Base-by-base conservation (phyloP, 306 rosid genomes). In the Calophaca sinica region DNA sequence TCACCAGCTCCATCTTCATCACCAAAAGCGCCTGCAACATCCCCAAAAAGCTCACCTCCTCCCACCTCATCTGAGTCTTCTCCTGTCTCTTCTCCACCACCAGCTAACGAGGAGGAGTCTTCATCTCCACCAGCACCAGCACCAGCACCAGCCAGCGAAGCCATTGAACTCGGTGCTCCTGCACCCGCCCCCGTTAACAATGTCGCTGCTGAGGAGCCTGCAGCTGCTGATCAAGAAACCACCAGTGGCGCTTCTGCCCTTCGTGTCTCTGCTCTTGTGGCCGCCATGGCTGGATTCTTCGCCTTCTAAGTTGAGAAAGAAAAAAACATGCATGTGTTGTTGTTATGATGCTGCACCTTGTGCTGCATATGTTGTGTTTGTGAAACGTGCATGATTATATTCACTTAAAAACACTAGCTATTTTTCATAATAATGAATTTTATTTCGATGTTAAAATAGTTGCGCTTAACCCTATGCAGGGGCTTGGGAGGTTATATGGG, bases 61-160 rank as follows among this genome's bases (percentile, higher is more conserved):
- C 41, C 41, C 41, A 3, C 41, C 26, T 20, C 26, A 20, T 20
- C 26, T 20, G 26, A 3, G 1, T 3, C 7, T 20, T 10, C 70
- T 29, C n/a, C 48, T 59, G 0, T 60, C 29, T 70, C 39, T 0
- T 79, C 86, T 8, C 26, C 26, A 20, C 12, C 84, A 11, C 77
- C 45, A 41, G 2, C 44, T 7, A 5, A 28, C 7, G 84, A 36
- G 3, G 87, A 60, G 0, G 84, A 38, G 7, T 38, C 29, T 67
- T 83, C 89, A 3, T 82, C 96, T 29, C 89, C 41, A 36, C 41
- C 41, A 36, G 41, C 96, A 6, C 89, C 41, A 36, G 41, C 96
- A 6, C 89, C 65, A 32, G 85, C 45, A 5, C 26, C 26, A 20
- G 26, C 26, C 26, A 80, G 84, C 71, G 88, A 82, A 6, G 45